phyloP scores from a whole-genome alignment of 768 basidiomycete genomes.

The Tremella yokohamensis region DNA sequence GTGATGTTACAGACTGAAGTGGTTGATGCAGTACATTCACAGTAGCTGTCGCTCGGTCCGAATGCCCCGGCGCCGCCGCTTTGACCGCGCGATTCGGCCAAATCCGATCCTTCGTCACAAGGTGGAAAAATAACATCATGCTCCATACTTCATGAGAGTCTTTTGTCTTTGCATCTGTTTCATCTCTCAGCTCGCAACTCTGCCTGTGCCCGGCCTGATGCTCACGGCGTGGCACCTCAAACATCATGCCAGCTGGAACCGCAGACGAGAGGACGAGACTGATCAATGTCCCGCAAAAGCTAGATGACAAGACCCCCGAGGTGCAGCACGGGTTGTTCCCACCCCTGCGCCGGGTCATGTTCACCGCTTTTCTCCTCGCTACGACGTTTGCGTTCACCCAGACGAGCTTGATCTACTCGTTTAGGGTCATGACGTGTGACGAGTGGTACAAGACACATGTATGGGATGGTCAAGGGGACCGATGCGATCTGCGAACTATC shows the following conservation, averaged over 20 bases:
- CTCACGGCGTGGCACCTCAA: too few species aligned
- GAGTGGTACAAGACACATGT: conserved; percentile 35
- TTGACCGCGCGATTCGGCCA: too few species aligned
- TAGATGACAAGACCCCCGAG: not conserved
- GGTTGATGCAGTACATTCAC: not conserved
- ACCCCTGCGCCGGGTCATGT: conserved; percentile 28
- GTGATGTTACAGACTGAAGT: not conserved
- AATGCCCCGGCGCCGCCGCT: too few species aligned
- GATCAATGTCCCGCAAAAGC: not conserved
- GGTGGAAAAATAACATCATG: too few species aligned
- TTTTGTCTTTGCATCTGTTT: too few species aligned
- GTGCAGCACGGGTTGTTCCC: conserved; percentile 16
- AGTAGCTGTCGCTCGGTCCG: not conserved
- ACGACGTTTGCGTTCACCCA: conserved; percentile 43
- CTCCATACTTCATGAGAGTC: too few species aligned
- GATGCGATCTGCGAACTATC: conserved; percentile 34
- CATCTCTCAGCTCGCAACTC: too few species aligned
- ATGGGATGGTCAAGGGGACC: conserved; percentile 21
- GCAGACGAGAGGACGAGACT: not conserved
- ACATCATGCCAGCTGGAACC: too few species aligned
- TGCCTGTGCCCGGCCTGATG: too few species aligned
- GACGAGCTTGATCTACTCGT: conserved; percentile 43
- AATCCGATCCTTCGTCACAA: too few species aligned
- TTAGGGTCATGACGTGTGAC: conserved; percentile 45
- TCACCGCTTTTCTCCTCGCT: conserved; percentile 30